Percentiles rank a stretch among this genome's conserved stretches.
phyloP scores from a whole-genome alignment of 2,329 filamentous ascomycete genomes.

The Cordyceps militaris region DNA sequence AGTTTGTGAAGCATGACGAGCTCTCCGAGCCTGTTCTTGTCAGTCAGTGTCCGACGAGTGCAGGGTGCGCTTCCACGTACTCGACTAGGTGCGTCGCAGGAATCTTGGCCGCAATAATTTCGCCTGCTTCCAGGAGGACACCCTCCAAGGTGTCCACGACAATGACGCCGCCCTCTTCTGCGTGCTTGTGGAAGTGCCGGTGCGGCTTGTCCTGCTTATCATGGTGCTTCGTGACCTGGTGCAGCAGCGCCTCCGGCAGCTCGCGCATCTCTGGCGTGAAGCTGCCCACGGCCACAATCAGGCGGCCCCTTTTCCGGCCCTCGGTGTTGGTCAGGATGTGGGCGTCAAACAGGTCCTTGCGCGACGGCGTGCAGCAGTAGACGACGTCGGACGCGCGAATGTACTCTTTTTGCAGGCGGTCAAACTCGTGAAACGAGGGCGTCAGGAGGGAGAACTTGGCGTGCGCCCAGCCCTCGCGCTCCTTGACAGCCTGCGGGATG shows the following conservation, averaged over 20 bases:
- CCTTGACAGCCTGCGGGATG: conserved; percentile 37
- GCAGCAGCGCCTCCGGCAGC: conserved; percentile 68
- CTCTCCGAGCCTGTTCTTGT: conserved; percentile 59
- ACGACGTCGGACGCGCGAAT: conserved; percentile 70
- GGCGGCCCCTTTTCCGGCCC: conserved; percentile 60
- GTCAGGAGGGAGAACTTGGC: conserved; percentile 65
- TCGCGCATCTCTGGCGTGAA: conserved; percentile 72
- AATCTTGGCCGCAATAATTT: conserved; percentile 73
- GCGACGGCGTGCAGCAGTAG: conserved; percentile 80
- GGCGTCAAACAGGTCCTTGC: conserved; percentile 66
- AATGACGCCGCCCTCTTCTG: conserved; percentile 56
- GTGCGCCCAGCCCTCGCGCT: conserved; percentile 54
- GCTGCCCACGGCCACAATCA: conserved; percentile 67
- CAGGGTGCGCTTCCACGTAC: conserved; percentile 33
- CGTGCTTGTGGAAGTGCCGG: conserved; percentile 61
- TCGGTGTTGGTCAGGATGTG: conserved; percentile 65
- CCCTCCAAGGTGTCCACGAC: conserved; percentile 73
- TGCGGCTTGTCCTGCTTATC: conserved; percentile 35
- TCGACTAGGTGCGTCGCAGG: conserved; percentile 73
- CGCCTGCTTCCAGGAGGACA: conserved; percentile 75
- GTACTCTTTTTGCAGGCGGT: conserved; percentile 60
- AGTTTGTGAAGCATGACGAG: conserved; percentile 55
- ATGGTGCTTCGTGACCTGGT: conserved; percentile 48
- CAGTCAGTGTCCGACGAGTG: background rate
- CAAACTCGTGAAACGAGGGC: conserved; percentile 61